Percentiles rank a stretch among this genome's conserved stretches.
These are phyloP conservation scores for Phytophthora macrochlamydospora DNA, from an alignment of 352 stramenopile species.

Conservation along the genomic window DNA sequence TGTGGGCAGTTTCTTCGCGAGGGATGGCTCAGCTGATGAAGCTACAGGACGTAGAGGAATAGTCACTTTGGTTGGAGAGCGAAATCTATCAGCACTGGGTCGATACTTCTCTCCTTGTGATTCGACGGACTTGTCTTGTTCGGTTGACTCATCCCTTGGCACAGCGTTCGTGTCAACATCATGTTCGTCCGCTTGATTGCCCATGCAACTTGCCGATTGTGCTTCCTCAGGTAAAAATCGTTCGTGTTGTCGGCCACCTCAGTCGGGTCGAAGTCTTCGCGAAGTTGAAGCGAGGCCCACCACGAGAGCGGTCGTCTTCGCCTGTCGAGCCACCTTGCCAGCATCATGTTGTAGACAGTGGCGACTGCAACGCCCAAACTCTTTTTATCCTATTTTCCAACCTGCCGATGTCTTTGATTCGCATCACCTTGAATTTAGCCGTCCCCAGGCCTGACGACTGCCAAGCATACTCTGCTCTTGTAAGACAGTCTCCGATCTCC, in stretches of 20 bases:
- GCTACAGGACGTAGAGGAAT: background rate
- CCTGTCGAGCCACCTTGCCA: constrained; percentile 50
- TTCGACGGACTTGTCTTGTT: background rate
- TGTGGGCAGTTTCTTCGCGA: background rate
- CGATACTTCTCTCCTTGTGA: background rate
- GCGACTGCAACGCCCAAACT: constrained; percentile 34
- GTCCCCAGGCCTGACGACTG: constrained; percentile 26
- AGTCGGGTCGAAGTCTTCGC: background rate
- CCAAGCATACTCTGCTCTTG: constrained; percentile 30
- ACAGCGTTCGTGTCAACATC: too few species aligned
- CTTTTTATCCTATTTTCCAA: constrained; percentile 57
- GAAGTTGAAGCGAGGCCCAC: constrained; percentile 22
- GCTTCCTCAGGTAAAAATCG: background rate
- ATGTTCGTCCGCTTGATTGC: background rate
- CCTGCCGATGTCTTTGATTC: constrained; percentile 39
- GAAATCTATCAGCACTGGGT: background rate
- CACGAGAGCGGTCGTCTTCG: constrained; percentile 19
- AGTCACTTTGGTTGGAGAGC: background rate
- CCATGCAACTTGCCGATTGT: background rate
- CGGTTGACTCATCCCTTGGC: background rate
- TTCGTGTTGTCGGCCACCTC: too few species aligned
- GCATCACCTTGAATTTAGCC: constrained; percentile 25
- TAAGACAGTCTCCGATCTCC: constrained; percentile 33
- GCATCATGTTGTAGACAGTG: constrained; percentile 53
- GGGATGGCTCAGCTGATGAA: background rate